Conservation (phyloP, 768 basidiomycete genomes). For the Agaricus sinodeliciosus region DNA sequence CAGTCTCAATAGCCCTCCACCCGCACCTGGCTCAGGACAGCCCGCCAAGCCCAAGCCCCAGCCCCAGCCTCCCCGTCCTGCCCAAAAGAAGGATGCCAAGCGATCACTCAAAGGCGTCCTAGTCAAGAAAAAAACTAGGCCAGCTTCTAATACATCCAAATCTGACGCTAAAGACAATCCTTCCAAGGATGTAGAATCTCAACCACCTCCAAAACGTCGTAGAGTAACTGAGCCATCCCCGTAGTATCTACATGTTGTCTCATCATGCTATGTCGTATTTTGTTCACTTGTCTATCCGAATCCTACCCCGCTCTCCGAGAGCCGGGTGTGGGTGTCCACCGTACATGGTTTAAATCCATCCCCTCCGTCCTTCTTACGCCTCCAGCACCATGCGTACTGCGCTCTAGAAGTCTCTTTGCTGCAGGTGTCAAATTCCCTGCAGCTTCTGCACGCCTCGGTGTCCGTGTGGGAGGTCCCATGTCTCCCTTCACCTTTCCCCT, state of each 20-base stretch:
- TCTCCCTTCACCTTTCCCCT: conserved; percentile 33
- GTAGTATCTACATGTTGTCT: background rate
- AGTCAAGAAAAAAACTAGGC: conserved; percentile 68
- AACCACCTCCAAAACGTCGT: conserved; percentile 51
- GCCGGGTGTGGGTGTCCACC: conserved; percentile 77
- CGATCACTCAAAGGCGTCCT: conserved; percentile 71
- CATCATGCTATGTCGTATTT: background rate
- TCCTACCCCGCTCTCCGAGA: conserved; percentile 14
- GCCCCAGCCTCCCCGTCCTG: conserved; percentile 21
- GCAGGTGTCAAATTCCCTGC: conserved; percentile 83
- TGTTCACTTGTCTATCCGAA: background rate
- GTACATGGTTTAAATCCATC: conserved; percentile 54
- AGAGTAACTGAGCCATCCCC: conserved; percentile 33
- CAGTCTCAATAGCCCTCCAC: conserved; percentile 38
- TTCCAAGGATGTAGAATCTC: conserved; percentile 13
- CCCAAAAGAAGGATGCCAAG: conserved; percentile 57
- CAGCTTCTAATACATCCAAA: conserved; percentile 16
- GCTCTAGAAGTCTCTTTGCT: conserved; percentile 65
- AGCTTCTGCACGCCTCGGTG: conserved; percentile 68
- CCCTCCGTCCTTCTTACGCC: conserved; percentile 61
- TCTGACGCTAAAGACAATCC: conserved; percentile 3
- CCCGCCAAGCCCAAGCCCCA: conserved; percentile 26
- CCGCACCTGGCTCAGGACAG: conserved; percentile 24
- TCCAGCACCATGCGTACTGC: conserved; percentile 60
- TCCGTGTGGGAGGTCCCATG: conserved; percentile 82